These are phyloP conservation scores for Solanum sejunctum DNA, from an alignment of 257 asterid species.

Conservation along the genomic window DNA sequence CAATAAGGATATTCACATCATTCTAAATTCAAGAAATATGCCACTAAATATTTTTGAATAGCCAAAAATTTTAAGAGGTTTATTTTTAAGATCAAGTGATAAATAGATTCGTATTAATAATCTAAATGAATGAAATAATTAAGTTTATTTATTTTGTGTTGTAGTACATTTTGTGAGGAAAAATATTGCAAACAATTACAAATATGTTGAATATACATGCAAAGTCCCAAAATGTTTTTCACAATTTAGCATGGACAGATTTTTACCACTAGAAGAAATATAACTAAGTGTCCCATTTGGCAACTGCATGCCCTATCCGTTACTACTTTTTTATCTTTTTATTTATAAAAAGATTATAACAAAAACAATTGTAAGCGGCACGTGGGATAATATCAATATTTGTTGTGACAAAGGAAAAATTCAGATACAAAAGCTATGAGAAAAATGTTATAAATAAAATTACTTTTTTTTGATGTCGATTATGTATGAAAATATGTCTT, in stretches of 20 bases:
- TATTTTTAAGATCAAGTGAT: not conserved
- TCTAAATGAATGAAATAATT: accelerated
- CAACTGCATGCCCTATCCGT: not conserved
- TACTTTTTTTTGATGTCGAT: too few relatives aligned
- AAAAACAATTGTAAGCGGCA: not conserved
- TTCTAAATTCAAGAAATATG: not conserved
- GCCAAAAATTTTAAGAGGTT: too few relatives aligned
- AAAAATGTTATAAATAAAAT: too few relatives aligned
- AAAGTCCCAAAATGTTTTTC: not conserved
- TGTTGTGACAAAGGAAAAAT: too few relatives aligned
- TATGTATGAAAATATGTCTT: too few relatives aligned
- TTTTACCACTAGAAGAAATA: not conserved
- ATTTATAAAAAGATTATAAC: not conserved
- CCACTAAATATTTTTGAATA: not conserved
- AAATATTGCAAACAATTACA: not conserved
- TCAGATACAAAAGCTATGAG: too few relatives aligned
- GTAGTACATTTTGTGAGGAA: not conserved
- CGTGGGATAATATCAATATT: not conserved
- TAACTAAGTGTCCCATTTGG: not conserved
- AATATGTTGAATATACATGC: not conserved
- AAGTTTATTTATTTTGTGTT: not conserved
- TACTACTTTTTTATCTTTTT: not conserved
- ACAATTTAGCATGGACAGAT: not conserved
- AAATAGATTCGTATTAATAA: not conserved
- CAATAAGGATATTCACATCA: not conserved